A percentile compares a stretch with the other conserved stretches of the same genome.
Conservation (phyloP, 768 basidiomycete genomes). For the Pleurotus salmoneostramineus region DNA sequence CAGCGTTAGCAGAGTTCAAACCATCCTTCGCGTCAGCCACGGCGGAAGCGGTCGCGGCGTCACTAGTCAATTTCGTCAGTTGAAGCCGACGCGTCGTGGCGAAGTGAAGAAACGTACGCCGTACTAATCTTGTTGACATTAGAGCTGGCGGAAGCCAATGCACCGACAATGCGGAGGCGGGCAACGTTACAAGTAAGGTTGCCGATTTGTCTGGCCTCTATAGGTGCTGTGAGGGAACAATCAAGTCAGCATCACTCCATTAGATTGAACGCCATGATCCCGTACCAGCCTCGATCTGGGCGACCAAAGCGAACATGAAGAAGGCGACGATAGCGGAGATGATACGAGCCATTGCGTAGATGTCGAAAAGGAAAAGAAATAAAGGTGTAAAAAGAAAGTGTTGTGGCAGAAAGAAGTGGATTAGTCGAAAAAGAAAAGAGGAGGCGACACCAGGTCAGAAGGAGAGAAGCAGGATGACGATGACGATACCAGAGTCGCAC, state of each 20-base stretch:
- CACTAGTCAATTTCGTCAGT: background rate
- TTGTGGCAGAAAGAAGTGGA: background rate
- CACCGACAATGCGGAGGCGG: constrained; percentile 8
- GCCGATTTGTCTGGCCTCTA: constrained; percentile 9
- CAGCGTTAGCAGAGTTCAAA: background rate
- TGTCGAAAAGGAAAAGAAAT: background rate
- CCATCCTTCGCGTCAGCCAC: constrained; percentile 5
- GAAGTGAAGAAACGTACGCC: background rate
- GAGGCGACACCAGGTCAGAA: constrained; percentile 8
- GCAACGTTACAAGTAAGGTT: constrained; percentile 9
- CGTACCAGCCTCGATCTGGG: background rate
- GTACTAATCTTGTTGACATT: constrained; percentile 4
- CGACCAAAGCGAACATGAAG: background rate
- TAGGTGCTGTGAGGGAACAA: background rate
- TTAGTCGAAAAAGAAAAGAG: background rate
- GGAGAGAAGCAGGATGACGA: constrained; percentile 5
- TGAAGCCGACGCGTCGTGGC: background rate
- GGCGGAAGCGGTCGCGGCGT: constrained; percentile 3
- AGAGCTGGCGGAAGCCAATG: constrained; percentile 1
- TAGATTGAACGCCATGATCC: background rate
- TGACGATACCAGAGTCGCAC: background rate
- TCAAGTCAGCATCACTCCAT: background rate
- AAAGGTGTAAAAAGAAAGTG: background rate
- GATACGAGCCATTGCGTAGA: constrained; percentile 6
- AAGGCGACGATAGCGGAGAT: constrained; percentile 3